Percentiles rank a stretch among this genome's conserved stretches.
phyloP scores from a whole-genome alignment of 768 basidiomycete species.

The Tulasnella sp. region DNA sequence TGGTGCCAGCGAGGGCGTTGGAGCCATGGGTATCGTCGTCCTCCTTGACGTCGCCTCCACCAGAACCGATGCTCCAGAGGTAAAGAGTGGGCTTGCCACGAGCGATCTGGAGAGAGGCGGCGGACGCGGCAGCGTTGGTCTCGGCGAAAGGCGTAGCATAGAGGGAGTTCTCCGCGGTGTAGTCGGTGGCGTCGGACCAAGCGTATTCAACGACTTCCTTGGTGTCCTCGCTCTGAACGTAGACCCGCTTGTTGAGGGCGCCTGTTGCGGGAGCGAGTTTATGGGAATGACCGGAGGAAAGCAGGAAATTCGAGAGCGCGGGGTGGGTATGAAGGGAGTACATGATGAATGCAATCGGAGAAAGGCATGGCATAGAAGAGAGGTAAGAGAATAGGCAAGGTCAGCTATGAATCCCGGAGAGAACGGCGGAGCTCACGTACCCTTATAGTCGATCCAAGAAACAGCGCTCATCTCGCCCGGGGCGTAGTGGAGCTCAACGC shows the following conservation, averaged over 20 bases:
- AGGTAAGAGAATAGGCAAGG: neutral
- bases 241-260: constrained; percentile 11
- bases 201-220: constrained; percentile 29
- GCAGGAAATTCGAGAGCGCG: neutral
- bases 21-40: constrained; percentile 1
- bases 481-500: constrained; percentile 17
- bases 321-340: neutral
- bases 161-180: constrained; percentile 11
- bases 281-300: neutral
- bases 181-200: constrained; percentile 21
- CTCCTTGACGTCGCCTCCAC: constrained; percentile 19
- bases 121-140: constrained; percentile 7
- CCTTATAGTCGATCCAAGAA: constrained; percentile 22
- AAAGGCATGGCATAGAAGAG: too few relatives aligned
- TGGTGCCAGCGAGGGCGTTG: neutral
- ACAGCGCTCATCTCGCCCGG: constrained; percentile 16
- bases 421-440: neutral
- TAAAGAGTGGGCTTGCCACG: neutral
- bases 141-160: constrained; percentile 5
- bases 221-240: constrained; percentile 6
- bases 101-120: constrained; percentile 8
- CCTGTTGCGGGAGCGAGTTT: neutral
- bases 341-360: neutral
- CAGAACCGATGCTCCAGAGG: constrained; percentile 4
- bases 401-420: neutral